Base-by-base conservation (phyloP, 2,329 filamentous ascomycete species). In the Sarocladium brachiariae region DNA sequence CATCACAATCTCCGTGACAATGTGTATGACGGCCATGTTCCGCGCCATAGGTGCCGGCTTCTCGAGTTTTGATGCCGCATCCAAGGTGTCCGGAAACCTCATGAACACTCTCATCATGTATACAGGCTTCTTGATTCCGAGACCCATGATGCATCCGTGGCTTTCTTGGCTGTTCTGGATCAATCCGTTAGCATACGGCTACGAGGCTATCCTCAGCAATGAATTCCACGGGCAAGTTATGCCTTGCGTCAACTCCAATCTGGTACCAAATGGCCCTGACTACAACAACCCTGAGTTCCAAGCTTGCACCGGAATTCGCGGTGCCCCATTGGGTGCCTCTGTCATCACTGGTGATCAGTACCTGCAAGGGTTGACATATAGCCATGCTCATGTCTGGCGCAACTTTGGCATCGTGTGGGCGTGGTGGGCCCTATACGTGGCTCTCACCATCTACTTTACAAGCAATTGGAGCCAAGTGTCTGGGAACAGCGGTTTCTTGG, bases 1-100 rank as follows among this genome's bases (percentile, higher is more conserved):
- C 13, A 79, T 86, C 57, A 76, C 84, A 48, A 83, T 61, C 35
- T 55, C 57, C n/a, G 80, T 70, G 2, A 83, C 81, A 0, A 72
- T 87, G 30, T 77, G 75, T 52, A 72, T 86, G 52, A 84, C 81
- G 0, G 72, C 81, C 4, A 65, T 87, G 24, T 87, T 85, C 62
- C 76, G 84, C 3, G 81, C 83, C 70, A 79, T 87, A 53, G 84
- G 82, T 1, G 74, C 81, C 1, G 67, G 85, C 25, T 83, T 78
- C 3, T 79, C 76, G 2, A 75, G 77, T 2, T 63, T 64, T 30
- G 63, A 59, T 7, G 49, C 57, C 3, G 63, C 63, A 0, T 58
- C 58, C 11, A 55, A 62, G 19, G 50, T 64, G 7, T 53, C 57
- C 3, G 63, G 62, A 5, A 37, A 60, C 27, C 18, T 24, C 19